Evolutionary conservation across 148 eudicot species (phyloP).

Genomic region (Chenopodium quinoa): DNA sequence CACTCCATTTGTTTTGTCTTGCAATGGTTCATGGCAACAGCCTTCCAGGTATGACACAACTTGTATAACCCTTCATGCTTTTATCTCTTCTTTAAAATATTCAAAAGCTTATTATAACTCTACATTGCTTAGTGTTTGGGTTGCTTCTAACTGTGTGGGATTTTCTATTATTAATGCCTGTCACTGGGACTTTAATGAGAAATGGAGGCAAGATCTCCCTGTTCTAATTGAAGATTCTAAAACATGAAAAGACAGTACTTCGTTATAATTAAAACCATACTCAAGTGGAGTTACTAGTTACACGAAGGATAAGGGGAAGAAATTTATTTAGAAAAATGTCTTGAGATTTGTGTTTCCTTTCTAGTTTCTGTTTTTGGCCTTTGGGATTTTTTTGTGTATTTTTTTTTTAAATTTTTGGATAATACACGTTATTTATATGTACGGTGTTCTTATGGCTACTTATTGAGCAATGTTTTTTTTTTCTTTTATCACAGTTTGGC

Average conservation of each 20-base stretch:
- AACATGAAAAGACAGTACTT: not conserved
- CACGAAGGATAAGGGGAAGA: not conserved
- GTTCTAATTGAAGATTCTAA: too few relatives aligned
- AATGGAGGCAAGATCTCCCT: not conserved
- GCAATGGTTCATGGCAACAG: conserved; percentile 80
- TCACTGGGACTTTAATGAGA: not conserved
- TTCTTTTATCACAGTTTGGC: not conserved
- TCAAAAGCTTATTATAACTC: not conserved
- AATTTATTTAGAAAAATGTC: not conserved
- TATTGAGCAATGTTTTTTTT: not conserved
- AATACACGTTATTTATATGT: not conserved
- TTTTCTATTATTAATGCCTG: not conserved
- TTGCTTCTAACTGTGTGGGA: not conserved
- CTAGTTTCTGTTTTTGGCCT: not conserved
- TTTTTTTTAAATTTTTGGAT: not conserved
- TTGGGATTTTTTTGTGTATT: not conserved
- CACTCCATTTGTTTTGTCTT: conserved; percentile 78
- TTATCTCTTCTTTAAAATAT: not conserved
- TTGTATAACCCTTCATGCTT: not conserved
- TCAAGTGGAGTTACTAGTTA: not conserved
- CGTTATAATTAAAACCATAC: not conserved
- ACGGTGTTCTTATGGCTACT: not conserved
- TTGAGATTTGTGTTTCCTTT: not conserved
- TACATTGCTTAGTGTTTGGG: not conserved
- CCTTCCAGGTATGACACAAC: conserved; percentile 66